Percentiles rank a stretch among this genome's conserved stretches.
Conservation (phyloP, 306 rosid species). For the Cercis canadensis region DNA sequence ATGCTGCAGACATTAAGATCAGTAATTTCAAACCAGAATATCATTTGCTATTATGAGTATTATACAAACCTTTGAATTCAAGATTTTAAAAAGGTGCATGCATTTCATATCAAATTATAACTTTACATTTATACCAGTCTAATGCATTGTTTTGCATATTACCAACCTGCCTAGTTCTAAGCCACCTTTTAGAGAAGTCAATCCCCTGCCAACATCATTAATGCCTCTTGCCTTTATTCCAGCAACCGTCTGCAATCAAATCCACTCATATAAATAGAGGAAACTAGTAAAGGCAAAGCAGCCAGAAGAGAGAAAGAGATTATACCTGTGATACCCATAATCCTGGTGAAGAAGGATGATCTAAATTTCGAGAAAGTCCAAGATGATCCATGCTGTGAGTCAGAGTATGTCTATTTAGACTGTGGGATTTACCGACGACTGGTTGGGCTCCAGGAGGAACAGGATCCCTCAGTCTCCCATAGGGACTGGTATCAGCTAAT, state of each 20-base stretch:
- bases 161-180: constrained; percentile 83
- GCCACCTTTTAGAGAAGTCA: constrained; percentile 70
- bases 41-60: neutral
- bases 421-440: constrained; percentile 50
- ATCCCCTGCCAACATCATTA: constrained; percentile 64
- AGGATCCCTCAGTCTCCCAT: constrained; percentile 66
- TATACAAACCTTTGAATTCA: neutral
- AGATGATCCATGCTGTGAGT: constrained; percentile 68
- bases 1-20: constrained; percentile 24
- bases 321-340: constrained; percentile 72
- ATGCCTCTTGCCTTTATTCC: constrained; percentile 67
- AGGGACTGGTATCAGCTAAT: constrained; percentile 65
- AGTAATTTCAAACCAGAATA: constrained; percentile 13
- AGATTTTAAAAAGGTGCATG: constrained; percentile 5
- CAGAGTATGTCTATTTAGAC: constrained; percentile 51
- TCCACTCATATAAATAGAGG: constrained; percentile 22
- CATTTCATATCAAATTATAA: constrained; percentile 33
- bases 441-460: constrained; percentile 52
- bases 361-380: constrained; percentile 61
- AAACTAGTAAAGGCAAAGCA: constrained; percentile 14
- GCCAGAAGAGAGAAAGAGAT: constrained; percentile 35
- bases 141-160: constrained; percentile 28
- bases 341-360: constrained; percentile 74
- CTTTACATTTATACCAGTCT: constrained; percentile 26
- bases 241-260: constrained; percentile 59